Conservation (phyloP, 2,329 filamentous ascomycete species). For the Cyclaneusma minus region DNA sequence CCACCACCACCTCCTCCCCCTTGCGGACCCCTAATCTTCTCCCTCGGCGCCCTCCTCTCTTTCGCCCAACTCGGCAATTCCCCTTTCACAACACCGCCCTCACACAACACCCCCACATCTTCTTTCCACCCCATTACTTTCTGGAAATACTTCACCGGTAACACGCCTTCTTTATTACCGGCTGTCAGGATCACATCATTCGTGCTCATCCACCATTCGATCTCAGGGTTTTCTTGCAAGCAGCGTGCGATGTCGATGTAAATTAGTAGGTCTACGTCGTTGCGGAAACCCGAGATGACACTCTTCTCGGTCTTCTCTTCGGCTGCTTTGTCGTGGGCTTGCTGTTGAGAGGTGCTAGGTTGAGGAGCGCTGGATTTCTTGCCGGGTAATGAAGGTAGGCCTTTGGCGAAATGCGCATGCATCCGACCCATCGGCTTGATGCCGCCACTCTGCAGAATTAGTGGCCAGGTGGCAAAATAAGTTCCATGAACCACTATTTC, state of each 20-base stretch:
- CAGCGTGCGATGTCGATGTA: constrained; percentile 59
- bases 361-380: constrained; percentile 16
- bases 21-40: constrained; percentile 20
- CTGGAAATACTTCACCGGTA: constrained; percentile 54
- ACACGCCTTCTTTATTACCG: constrained; percentile 40
- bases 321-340: constrained; percentile 5
- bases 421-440: constrained; percentile 68
- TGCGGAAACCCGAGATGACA: constrained; percentile 70
- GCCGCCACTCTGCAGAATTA: constrained; percentile 63
- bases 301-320: constrained; percentile 11
- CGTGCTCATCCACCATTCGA: constrained; percentile 66
- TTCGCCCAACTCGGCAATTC: constrained; percentile 49
- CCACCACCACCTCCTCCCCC: constrained; percentile 20
- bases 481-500: constrained; percentile 71
- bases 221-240: constrained; percentile 36
- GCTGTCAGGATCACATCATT: constrained; percentile 62
- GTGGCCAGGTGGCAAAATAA: constrained; percentile 63
- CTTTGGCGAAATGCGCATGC: constrained; percentile 80
- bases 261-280: constrained; percentile 60
- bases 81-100: constrained; percentile 48
- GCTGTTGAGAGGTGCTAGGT: constrained; percentile 7
- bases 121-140: constrained; percentile 48
- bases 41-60: constrained; percentile 30
- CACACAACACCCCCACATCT: constrained; percentile 52
- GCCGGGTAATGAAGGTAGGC: constrained; percentile 48